phyloP scores from a whole-genome alignment of 306 rosid genomes.

The Hippophae gyantsensis region DNA sequence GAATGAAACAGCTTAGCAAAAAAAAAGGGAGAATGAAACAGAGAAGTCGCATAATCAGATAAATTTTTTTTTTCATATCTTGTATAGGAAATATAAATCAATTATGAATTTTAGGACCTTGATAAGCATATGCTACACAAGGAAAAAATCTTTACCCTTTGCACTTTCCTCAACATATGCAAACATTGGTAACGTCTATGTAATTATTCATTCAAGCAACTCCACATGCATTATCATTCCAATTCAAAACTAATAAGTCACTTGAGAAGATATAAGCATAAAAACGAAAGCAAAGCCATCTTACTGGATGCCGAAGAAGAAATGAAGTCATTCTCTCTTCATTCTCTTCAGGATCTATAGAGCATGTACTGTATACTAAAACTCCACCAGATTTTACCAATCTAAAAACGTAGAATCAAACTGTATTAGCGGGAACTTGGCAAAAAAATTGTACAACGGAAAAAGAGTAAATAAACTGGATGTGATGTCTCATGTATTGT shows the following conservation, averaged over 20 bases:
- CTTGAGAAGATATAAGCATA: too few species aligned
- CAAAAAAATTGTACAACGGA: neutral
- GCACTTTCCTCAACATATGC: neutral
- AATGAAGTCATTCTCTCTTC: constrained; percentile 68
- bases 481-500: neutral
- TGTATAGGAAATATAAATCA: neutral
- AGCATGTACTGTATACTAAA: constrained; percentile 76
- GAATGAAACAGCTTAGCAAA: too few species aligned
- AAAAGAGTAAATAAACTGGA: neutral
- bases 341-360: constrained; percentile 88
- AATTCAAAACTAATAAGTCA: neutral
- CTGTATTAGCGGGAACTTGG: too few species aligned
- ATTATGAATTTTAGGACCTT: neutral
- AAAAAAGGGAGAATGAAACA: neutral
- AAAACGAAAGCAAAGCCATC: neutral
- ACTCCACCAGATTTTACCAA: constrained; percentile 81
- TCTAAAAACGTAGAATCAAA: constrained; percentile 31
- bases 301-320: constrained; percentile 78
- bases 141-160: neutral
- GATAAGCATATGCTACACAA: neutral
- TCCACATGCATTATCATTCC: neutral
- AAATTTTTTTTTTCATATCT: neutral
- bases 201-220: neutral
- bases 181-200: neutral
- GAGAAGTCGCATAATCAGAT: neutral